Evolutionary conservation across 768 basidiomycete species (phyloP), one percentile per base, ranked within the genome.

Genomic region (Termitomyces sp.): DNA sequence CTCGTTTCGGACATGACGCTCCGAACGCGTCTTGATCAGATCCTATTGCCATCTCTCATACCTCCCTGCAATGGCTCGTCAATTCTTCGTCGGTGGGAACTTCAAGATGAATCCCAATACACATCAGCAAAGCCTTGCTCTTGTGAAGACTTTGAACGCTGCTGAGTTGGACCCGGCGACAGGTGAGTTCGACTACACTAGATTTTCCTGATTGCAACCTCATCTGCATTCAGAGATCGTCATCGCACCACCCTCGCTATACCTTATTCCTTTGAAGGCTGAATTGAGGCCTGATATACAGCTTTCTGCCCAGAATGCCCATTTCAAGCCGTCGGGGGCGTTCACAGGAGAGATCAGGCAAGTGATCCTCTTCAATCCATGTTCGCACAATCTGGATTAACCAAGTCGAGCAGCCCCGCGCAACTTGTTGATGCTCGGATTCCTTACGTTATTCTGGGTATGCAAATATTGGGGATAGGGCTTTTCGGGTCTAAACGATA

Each of bases 341-440:
- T 99, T 86, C 77, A 98, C 97, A 12, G 97, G 97, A 57, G 97
- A 99, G 75, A 91, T 91, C 76, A 96, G 94, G 91, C 87, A 52
- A 40, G 77, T 67, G 11, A 23, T 28, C 12, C 60, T 2, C 38
- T 31, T 26, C 23, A 42, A 52, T 26, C 61, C 37, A 30, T n/a
- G 31, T 38, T 50, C 41, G 8, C 19, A 17, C 11, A 30, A 40
- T 40, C 35, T 28, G 17, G 51, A 9, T 5, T 38, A 49, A 58
- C 35, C 38, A 33, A 38, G 35, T 33, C 19, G 30, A 51, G 26
- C 61, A 94, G 93, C 66, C 84, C 95, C 1, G 67, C 78, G 2
- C 95, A 98, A 73, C 86, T 98, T 63, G 80, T 77, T 40, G 93
- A 98, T 67, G 87, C 88, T n/a, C 79, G 77, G 6, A 84, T 98